Percentiles rank a stretch among this genome's conserved stretches.
phyloP scores from a whole-genome alignment of 176 grass and related monocot species.

The Canna indica region DNA sequence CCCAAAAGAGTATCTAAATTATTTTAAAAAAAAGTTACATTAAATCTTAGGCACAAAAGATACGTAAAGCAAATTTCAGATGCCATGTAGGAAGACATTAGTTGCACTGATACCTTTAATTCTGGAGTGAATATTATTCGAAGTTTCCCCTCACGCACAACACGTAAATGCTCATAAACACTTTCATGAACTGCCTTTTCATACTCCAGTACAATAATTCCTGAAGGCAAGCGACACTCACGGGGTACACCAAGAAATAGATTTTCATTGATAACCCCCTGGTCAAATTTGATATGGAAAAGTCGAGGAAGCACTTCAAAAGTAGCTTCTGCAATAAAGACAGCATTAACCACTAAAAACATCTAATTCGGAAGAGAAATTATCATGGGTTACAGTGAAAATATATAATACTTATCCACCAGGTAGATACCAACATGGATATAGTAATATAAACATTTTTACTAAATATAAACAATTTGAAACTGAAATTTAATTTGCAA shows the following conservation, averaged over 20 bases:
- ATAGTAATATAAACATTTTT: no score
- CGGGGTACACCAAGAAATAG: constrained; percentile 68
- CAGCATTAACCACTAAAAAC: not conserved
- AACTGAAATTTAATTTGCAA: not conserved
- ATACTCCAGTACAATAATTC: constrained; percentile 78
- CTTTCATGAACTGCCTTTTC: constrained; percentile 77
- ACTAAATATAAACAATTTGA: not conserved
- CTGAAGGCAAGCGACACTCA: constrained; percentile 64
- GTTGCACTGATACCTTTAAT: constrained; percentile 44
- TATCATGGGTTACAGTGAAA: not conserved
- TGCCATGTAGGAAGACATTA: no score
- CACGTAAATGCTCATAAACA: constrained; percentile 80
- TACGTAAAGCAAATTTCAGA: constrained; percentile 8
- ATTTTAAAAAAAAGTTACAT: not conserved
- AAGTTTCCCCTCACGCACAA: constrained; percentile 75
- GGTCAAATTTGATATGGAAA: constrained; percentile 93
- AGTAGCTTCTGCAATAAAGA: constrained; percentile 47
- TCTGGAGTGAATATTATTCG: constrained; percentile 92
- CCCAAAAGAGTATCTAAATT: constrained; percentile 81
- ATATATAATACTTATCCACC: not conserved
- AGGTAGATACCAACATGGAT: not conserved
- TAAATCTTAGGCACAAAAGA: not conserved
- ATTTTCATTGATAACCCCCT: constrained; percentile 68
- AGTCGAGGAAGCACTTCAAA: constrained; percentile 89
- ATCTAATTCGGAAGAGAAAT: no score